Evolutionary conservation across 1,284 basidiomycete species (phyloP).

Genomic region (Singerocomus rubriflavus): DNA sequence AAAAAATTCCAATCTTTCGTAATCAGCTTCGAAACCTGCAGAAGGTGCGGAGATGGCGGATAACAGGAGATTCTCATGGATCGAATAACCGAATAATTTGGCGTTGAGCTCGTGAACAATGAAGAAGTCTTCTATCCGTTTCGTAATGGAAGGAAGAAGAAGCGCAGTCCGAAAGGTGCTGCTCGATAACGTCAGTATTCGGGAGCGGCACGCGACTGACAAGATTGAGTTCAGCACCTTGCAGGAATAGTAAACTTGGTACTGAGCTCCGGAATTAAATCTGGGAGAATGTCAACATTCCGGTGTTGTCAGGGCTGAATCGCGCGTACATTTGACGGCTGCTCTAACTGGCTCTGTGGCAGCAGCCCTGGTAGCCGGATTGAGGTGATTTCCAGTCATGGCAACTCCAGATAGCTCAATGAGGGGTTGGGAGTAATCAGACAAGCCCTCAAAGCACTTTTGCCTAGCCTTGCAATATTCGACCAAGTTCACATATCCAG

Average conservation of each 20-base stretch:
- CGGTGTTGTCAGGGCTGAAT: conserved; percentile 18
- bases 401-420: conserved; percentile 61
- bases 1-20: conserved; percentile 77
- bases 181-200: conserved; percentile 26
- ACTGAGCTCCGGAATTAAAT: conserved; percentile 76
- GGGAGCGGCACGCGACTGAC: conserved; percentile 16
- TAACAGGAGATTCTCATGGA: conserved; percentile 58
- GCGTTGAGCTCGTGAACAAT: conserved; percentile 75
- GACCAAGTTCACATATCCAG: conserved; percentile 51
- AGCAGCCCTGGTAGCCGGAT: conserved; percentile 40
- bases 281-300: conserved; percentile 40
- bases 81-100: conserved; percentile 57
- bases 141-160: conserved; percentile 68
- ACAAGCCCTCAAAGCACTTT: conserved; percentile 59
- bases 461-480: conserved; percentile 61
- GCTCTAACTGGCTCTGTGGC: conserved; percentile 35
- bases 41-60: conserved; percentile 67
- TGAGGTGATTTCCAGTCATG: conserved; percentile 52
- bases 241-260: conserved; percentile 69
- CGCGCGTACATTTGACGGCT: conserved; percentile 51
- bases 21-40: conserved; percentile 64
- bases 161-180: conserved; percentile 65
- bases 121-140: conserved; percentile 66
- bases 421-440: conserved; percentile 64
- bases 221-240: conserved; percentile 45